Conservation (phyloP, 192 early-diverging fungal species). For the Entrophospora sp. region DNA sequence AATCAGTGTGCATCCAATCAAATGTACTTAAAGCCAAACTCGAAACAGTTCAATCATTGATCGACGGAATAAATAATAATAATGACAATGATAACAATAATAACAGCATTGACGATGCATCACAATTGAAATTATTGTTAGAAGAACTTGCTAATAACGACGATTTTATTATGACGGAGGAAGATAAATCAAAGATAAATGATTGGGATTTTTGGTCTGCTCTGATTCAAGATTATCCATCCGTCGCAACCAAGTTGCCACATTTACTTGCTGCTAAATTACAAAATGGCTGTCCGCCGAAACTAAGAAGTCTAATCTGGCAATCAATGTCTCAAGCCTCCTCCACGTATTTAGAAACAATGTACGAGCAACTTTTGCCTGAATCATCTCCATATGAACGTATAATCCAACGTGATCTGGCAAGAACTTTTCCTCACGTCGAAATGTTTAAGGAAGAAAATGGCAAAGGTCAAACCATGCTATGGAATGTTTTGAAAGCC, state of each 20-base stretch:
- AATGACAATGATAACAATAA: not conserved
- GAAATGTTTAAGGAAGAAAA: constrained; percentile 76
- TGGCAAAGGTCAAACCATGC: constrained; percentile 79
- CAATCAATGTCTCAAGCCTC: constrained; percentile 82
- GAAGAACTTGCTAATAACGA: no score
- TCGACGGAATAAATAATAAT: constrained; percentile 25
- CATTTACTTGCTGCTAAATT: constrained; percentile 61
- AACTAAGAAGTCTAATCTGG: constrained; percentile 84
- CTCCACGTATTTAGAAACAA: constrained; percentile 66
- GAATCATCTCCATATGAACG: constrained; percentile 77
- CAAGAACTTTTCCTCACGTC: constrained; percentile 85
- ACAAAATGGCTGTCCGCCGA: constrained; percentile 68
- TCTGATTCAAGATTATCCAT: constrained; percentile 69
- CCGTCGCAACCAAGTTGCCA: constrained; percentile 57
- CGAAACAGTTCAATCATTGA: constrained; percentile 39
- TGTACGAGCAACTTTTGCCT: constrained; percentile 69
- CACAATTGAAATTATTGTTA: no score
- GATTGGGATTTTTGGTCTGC: constrained; percentile 81
- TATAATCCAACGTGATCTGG: constrained; percentile 85
- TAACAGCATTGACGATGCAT: no score
- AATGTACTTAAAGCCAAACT: constrained; percentile 49
- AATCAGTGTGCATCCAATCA: constrained; percentile 51
- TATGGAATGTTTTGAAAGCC: constrained; percentile 85
- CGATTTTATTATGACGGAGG: no score
- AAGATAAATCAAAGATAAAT: constrained; percentile 27